Percentiles rank a stretch among this genome's conserved stretches.
These are phyloP conservation scores for Hymenoscyphus fraxineus DNA, from an alignment of 2,329 filamentous ascomycete species.

Conservation along the genomic window DNA sequence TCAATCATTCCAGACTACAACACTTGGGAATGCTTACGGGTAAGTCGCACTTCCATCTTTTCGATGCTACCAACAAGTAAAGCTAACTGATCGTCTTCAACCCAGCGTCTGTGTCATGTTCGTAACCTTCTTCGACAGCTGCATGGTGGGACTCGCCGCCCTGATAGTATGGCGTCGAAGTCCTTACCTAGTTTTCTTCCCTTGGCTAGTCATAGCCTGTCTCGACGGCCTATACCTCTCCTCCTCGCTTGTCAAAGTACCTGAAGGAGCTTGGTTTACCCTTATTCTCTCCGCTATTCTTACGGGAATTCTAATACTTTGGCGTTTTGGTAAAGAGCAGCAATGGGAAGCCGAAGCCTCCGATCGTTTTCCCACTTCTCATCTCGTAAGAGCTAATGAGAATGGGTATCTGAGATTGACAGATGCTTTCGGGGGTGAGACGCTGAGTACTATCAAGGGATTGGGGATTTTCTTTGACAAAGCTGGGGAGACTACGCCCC, in stretches of 20 bases:
- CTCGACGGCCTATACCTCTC: conserved; percentile 68
- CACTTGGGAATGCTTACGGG: conserved; percentile 58
- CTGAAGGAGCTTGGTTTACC: conserved; percentile 75
- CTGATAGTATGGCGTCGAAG: conserved; percentile 67
- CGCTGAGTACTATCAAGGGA: conserved; percentile 48
- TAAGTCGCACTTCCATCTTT: conserved; percentile 40
- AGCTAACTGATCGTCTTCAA: not conserved
- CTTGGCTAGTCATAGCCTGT: conserved; percentile 59
- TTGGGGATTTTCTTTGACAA: conserved; percentile 78
- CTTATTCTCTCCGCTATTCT: conserved; percentile 60
- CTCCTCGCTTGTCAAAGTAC: conserved; percentile 67
- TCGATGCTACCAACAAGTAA: not conserved
- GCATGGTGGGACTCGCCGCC: conserved; percentile 67
- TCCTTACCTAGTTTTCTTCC: conserved; percentile 53
- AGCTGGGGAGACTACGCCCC: conserved; percentile 59
- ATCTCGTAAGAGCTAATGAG: conserved; percentile 36
- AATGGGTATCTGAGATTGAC: conserved; percentile 41
- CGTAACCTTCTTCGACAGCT: conserved; percentile 73
- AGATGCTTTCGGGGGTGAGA: conserved; percentile 37
- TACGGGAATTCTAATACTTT: conserved; percentile 63
- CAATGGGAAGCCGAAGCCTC: conserved; percentile 69
- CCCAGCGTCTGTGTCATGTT: conserved; percentile 71
- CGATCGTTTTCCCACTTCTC: conserved; percentile 52
- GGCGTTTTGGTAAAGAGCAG: conserved; percentile 74
- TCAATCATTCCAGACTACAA: conserved; percentile 48